phyloP scores from a whole-genome alignment of 2,329 filamentous ascomycete species.

The Neurospora crassa region DNA sequence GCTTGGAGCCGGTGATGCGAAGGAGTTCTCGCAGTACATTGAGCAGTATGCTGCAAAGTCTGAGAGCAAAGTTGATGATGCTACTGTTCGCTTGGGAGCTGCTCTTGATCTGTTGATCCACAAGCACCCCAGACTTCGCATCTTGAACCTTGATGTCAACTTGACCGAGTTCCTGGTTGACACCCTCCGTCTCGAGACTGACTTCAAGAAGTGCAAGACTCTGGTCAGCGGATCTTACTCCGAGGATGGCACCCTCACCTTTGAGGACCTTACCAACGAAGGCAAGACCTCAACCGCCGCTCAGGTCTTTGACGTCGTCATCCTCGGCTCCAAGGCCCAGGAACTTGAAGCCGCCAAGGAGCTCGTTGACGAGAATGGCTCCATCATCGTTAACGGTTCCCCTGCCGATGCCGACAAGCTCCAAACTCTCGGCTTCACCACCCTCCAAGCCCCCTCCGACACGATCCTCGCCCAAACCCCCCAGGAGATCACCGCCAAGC shows the following conservation, averaged over 20 bases:
- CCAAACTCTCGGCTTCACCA: neutral
- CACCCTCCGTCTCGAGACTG: neutral
- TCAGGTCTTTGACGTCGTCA: neutral
- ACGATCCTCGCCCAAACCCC: neutral
- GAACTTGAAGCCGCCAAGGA: slow-evolving; percentile 21
- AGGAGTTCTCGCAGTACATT: neutral
- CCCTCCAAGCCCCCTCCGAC: neutral
- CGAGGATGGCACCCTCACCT: neutral
- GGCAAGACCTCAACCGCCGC: neutral
- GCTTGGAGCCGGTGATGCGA: neutral
- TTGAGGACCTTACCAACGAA: neutral
- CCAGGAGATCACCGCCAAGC: neutral
- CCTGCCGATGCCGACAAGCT: neutral
- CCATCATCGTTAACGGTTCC: neutral
- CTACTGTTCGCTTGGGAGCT: neutral
- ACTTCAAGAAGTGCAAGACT: neutral
- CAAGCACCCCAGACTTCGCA: neutral
- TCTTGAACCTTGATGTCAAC: neutral
- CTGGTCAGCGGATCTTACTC: neutral
- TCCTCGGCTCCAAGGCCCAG: neutral
- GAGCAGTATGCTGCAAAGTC: neutral
- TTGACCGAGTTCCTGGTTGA: neutral
- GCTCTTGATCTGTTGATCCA: neutral
- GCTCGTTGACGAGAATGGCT: slow-evolving; percentile 2
- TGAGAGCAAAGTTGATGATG: neutral